Evolutionary conservation across 1,284 basidiomycete species (phyloP), one percentile per base, ranked within the genome.

Genomic region (Pseudozyma hubeiensis): DNA sequence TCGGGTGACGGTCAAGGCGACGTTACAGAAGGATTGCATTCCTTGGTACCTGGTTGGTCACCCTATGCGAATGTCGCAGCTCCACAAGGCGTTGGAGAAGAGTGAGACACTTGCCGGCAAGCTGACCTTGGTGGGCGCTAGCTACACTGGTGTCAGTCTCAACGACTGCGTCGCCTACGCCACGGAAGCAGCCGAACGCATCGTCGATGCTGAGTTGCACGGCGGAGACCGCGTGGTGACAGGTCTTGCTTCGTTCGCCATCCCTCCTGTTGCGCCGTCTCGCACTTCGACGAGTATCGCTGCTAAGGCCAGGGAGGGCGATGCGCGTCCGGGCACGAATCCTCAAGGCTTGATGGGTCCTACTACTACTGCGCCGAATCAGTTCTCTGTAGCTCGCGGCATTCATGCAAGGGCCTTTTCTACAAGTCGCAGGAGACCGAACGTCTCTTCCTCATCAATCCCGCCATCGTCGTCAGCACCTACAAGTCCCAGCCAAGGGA

Each of bases 121-220:
- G 65, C 81, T 97, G 67, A 90, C 90, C 44, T 87, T 97, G 1
- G 87, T 92, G 1, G 96, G 96, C 1, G 92, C 93, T 5, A 93
- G 93, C 10, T 92, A 94, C 34, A 90, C 89, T 0, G 95, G 94
- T 0, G 93, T 96, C 1, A 94, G 94, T 62, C 88, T 97, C 5
- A 93, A 92, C 16, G 95, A 97, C 81, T 95, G 93, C 83, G 89
- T 96, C 0, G 78, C 80, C 2, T 66, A 76, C 30, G 69, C 77
- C 17, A 69, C 60, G 11, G 62, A 70, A 34, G 65, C 74, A 9
- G 71, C 69, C 5, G 61, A 74, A 19, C 47, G 54, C 33, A 59
- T 77, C n/a, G 66, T 67, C 7, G 47, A 55, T 13, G 72, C 72
- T 3, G 72, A 75, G 51, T 41, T 70, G n/a, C 7, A 65, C 19